Evolutionary conservation across 2,329 filamentous ascomycete species (phyloP).

Genomic region (Fusarium transvaalense): DNA sequence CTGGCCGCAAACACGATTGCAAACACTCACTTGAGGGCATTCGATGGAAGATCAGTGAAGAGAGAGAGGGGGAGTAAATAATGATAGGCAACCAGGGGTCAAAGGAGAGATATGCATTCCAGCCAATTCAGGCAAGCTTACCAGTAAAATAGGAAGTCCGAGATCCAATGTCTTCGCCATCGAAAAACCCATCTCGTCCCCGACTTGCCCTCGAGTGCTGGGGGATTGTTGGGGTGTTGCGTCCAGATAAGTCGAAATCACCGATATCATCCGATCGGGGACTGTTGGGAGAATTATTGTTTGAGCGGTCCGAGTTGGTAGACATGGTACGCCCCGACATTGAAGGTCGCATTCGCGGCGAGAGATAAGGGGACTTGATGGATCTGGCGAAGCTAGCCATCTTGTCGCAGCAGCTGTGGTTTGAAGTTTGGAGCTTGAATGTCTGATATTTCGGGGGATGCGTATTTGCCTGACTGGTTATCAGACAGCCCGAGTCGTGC

Average conservation of each 20-base stretch:
- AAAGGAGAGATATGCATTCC: conserved; percentile 33
- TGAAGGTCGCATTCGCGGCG: conserved; percentile 59
- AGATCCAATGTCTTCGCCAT: conserved; percentile 29
- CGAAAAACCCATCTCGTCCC: conserved; percentile 34
- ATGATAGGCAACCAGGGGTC: conserved; percentile 11
- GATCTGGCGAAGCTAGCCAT: conserved; percentile 66
- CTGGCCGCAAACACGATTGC: neutral
- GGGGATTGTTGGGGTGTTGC: conserved; percentile 47
- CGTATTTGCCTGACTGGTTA: conserved; percentile 32
- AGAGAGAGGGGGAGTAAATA: conserved; percentile 13
- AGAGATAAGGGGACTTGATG: conserved; percentile 61
- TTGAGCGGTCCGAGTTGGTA: conserved; percentile 59
- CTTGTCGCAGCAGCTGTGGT: conserved; percentile 28
- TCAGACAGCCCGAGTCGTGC: conserved; percentile 38
- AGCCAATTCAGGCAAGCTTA: conserved; percentile 20
- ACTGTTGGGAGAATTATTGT: conserved; percentile 41
- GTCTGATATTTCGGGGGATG: conserved; percentile 21
- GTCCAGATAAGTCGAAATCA: conserved; percentile 47
- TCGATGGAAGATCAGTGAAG: conserved; percentile 24
- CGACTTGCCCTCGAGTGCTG: conserved; percentile 9
- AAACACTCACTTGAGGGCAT: conserved; percentile 33
- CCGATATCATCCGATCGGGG: conserved; percentile 51
- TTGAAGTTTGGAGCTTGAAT: conserved; percentile 26
- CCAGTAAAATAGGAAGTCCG: conserved; percentile 32
- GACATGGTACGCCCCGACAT: conserved; percentile 61